Conservation (phyloP, 1,284 basidiomycete genomes). For the Ustilago sp. region DNA sequence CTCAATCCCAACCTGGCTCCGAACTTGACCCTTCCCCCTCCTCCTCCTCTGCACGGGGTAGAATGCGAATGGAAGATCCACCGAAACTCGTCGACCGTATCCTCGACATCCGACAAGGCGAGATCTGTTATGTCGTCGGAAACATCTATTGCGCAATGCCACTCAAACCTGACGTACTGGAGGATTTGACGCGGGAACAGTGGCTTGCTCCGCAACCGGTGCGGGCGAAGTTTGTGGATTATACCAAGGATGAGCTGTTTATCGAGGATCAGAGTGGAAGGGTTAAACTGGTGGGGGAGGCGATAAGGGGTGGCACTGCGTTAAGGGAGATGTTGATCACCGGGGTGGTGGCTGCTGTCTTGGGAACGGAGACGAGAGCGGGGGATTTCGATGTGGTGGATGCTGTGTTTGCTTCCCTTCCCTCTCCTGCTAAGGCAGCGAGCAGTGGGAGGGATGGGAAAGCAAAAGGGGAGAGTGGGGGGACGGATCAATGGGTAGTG, state of each 20-base stretch:
- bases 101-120: slow-evolving; percentile 85
- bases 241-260: slow-evolving; percentile 83
- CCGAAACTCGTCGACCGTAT: slow-evolving; percentile 82
- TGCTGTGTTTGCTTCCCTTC: slow-evolving; percentile 80
- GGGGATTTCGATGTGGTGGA: slow-evolving; percentile 98
- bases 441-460: slow-evolving; percentile 1
- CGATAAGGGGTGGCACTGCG: slow-evolving; percentile 40
- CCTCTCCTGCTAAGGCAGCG: slow-evolving; percentile 13
- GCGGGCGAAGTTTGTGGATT: slow-evolving; percentile 71
- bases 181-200: slow-evolving; percentile 93
- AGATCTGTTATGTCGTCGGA: slow-evolving; percentile 89
- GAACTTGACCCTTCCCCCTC: slow-evolving; percentile 21
- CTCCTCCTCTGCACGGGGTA: slow-evolving; percentile 17
- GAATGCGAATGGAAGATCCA: slow-evolving; percentile 28
- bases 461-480: slow-evolving; percentile 1
- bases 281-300: slow-evolving; percentile 84
- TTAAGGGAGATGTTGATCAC: slow-evolving; percentile 60
- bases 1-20: slow-evolving; percentile 30
- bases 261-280: slow-evolving; percentile 96
- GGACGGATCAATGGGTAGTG: slow-evolving; percentile 55
- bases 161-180: slow-evolving; percentile 94
- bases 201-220: slow-evolving; percentile 84
- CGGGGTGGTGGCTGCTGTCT: slow-evolving; percentile 82
- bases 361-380: slow-evolving; percentile 86
- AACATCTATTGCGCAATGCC: slow-evolving; percentile 99